These are phyloP conservation scores for Tuber melanosporum DNA, from an alignment of 495 filamentous ascomycete genomes.

Conservation along the genomic window DNA sequence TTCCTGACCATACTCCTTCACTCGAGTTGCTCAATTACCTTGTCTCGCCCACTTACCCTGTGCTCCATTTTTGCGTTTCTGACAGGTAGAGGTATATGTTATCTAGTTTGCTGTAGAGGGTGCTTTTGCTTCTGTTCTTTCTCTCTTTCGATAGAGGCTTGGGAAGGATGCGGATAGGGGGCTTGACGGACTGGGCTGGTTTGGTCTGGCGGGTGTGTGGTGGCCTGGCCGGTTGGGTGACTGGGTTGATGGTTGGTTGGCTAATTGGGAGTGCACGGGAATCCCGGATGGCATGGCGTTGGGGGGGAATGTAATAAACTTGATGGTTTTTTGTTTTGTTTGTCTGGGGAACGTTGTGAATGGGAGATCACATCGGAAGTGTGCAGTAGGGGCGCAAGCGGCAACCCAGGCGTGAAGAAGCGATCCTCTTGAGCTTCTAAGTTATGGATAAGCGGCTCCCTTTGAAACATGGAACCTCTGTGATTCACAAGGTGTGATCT, in stretches of 20 bases:
- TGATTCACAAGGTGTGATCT: neutral
- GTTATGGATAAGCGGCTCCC: neutral
- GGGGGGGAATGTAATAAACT: neutral
- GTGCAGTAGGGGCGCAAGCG: neutral
- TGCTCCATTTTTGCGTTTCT: neutral
- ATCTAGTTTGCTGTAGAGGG: neutral
- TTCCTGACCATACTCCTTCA: neutral
- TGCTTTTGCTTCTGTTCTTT: neutral
- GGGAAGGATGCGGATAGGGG: neutral
- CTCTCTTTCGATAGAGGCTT: neutral
- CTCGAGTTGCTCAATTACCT: neutral
- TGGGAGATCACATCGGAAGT: neutral
- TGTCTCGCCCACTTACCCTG: neutral
- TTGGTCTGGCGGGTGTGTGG: neutral
- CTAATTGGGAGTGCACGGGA: neutral
- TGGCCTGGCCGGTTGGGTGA: neutral
- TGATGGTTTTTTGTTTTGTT: neutral
- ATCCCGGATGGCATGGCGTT: neutral
- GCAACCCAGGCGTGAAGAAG: neutral
- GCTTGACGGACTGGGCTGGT: neutral
- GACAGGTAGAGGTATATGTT: neutral
- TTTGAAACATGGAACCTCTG: neutral
- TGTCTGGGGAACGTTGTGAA: neutral
- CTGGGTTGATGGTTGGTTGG: neutral
- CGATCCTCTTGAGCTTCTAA: neutral